phyloP scores from a whole-genome alignment of 2,329 filamentous ascomycete species.

The Zymoseptoria pseudotritici region DNA sequence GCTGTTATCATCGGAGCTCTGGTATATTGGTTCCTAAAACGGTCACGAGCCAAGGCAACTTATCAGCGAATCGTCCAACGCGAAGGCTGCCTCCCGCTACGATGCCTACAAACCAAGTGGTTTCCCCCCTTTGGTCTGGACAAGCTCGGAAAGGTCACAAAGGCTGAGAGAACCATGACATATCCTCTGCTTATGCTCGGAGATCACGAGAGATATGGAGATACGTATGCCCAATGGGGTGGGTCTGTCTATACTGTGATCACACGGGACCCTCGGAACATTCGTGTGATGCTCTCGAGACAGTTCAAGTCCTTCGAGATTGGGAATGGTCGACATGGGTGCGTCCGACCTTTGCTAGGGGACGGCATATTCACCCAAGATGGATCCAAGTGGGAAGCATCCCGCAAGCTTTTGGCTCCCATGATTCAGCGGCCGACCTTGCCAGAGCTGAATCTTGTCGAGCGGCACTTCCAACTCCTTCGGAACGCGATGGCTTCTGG shows the following conservation, averaged over 20 bases:
- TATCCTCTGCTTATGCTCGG: constrained; percentile 9
- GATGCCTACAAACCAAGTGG: constrained; percentile 4
- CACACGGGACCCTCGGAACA: constrained; percentile 3
- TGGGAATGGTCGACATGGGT: constrained; percentile 1
- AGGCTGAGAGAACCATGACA: constrained; percentile 1
- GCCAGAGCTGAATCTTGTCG: constrained; percentile 3
- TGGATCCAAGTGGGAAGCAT: constrained; percentile 3
- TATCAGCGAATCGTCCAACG: background rate
- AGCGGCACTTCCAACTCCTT: constrained; percentile 5
- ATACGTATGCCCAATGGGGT: constrained; percentile 8
- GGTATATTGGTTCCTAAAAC: background rate
- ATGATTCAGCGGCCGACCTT: constrained; percentile 4
- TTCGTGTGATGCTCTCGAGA: constrained; percentile 3
- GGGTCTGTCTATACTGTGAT: constrained; percentile 5
- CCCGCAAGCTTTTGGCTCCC: constrained; percentile 4
- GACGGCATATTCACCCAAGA: constrained; percentile 10
- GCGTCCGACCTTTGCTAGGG: constrained; percentile 1
- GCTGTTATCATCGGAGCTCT: background rate
- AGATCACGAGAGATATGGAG: constrained; percentile 6
- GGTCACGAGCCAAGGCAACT: background rate
- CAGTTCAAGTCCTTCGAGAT: constrained; percentile 6
- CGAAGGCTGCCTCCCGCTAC: background rate
- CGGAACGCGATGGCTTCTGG: background rate
- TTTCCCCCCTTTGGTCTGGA: constrained; percentile 3
- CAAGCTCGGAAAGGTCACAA: constrained; percentile 1